phyloP scores from a whole-genome alignment of 768 basidiomycete species.

The Phanerochaete sordida region DNA sequence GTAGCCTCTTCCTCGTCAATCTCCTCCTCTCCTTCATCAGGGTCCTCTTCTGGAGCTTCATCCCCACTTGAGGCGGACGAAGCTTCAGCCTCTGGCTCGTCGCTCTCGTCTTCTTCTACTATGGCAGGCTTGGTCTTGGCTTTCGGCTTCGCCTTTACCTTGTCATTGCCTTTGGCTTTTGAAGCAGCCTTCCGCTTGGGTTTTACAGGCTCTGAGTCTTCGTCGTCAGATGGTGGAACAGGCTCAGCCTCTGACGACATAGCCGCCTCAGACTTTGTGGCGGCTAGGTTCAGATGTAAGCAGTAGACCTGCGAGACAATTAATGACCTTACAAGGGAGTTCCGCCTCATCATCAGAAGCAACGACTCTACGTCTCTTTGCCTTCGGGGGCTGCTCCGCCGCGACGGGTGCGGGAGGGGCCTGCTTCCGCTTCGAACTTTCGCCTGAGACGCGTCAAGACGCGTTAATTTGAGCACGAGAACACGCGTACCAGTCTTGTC shows the following conservation, averaged over 20 bases:
- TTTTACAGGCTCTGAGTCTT: neutral
- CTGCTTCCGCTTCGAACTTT: conserved; percentile 39
- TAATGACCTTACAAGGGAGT: neutral
- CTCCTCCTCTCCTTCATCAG: conserved; percentile 32
- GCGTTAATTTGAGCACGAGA: neutral
- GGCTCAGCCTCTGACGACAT: conserved; percentile 1
- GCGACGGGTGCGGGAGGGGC: conserved; percentile 17
- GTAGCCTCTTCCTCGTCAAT: conserved; percentile 47
- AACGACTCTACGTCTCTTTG: conserved; percentile 32
- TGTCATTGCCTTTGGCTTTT: conserved; percentile 7
- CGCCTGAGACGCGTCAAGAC: conserved; percentile 22
- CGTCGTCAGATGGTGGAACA: conserved; percentile 18
- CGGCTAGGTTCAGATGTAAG: neutral
- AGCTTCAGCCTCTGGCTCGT: conserved; percentile 11
- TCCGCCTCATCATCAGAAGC: conserved; percentile 33
- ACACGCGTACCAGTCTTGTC: neutral
- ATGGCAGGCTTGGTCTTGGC: no score
- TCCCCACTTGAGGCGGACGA: conserved; percentile 5
- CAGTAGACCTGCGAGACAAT: neutral
- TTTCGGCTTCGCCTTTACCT: conserved; percentile 8
- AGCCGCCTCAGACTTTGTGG: neutral
- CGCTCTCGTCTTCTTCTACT: conserved; percentile 2
- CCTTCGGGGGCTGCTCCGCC: conserved; percentile 11
- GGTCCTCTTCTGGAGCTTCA: conserved; percentile 6
- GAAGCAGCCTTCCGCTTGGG: neutral